These are phyloP conservation scores for Parascedosporium putredinis DNA, from an alignment of 2,329 filamentous ascomycete genomes.

Conservation along the genomic window DNA sequence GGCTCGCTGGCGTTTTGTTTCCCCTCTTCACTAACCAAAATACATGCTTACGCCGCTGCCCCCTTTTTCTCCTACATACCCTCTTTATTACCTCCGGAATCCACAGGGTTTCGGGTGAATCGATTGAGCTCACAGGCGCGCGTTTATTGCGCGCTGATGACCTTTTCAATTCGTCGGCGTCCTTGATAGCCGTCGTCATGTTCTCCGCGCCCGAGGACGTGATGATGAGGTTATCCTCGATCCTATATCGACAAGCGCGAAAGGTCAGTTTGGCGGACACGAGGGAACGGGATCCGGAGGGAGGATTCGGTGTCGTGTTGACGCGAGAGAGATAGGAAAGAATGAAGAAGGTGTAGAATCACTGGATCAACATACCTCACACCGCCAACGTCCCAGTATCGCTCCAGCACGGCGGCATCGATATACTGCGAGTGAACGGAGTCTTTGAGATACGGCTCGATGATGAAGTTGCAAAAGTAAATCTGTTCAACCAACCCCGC, in stretches of 20 bases:
- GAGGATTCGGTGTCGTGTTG: too few species aligned
- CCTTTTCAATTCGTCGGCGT: conserved; percentile 46
- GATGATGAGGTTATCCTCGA: conserved; percentile 64
- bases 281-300: background rate
- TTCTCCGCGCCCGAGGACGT: conserved; percentile 61
- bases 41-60: too few species aligned
- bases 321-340: background rate
- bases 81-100: too few species aligned
- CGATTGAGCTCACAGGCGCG: too few species aligned
- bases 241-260: conserved; percentile 21
- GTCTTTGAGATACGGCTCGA: conserved; percentile 67
- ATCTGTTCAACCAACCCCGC: too few species aligned
- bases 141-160: conserved; percentile 10
- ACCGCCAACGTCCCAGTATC: conserved; percentile 75
- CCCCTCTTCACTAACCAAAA: too few species aligned
- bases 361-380: conserved; percentile 40
- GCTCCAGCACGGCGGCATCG: conserved; percentile 58
- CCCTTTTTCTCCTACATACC: too few species aligned
- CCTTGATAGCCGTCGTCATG: conserved; percentile 61
- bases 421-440: conserved; percentile 67
- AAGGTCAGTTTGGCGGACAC: background rate
- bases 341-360: background rate
- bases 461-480: conserved; percentile 87
- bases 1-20: too few species aligned
- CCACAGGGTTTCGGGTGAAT: too few species aligned